Evolutionary conservation across 345 rosid species (phyloP).

Genomic region (Fremontodendron californicum): DNA sequence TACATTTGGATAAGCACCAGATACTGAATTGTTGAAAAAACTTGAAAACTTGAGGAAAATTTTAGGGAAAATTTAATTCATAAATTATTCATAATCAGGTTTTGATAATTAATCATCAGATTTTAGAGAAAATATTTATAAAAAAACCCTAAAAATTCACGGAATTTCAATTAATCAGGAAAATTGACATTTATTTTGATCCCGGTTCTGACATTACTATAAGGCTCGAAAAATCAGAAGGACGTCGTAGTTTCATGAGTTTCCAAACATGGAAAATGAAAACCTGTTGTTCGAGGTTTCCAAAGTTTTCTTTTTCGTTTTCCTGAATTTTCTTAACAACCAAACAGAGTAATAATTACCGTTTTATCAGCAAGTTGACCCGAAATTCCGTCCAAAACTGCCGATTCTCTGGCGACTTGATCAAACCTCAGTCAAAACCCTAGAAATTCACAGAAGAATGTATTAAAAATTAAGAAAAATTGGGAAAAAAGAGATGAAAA

Average conservation of each 20-base stretch:
- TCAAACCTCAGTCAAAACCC: background rate
- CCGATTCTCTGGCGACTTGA: background rate
- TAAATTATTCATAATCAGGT: background rate
- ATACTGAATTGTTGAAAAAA: background rate
- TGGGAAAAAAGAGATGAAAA: background rate
- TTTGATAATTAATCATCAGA: background rate
- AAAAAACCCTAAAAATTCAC: background rate
- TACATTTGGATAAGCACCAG: background rate
- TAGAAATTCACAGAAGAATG: background rate
- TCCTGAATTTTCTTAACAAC: conserved; percentile 1
- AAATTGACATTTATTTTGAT: background rate
- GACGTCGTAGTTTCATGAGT: background rate
- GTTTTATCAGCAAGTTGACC: background rate
- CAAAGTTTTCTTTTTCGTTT: background rate
- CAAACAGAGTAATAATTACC: conserved; percentile 5
- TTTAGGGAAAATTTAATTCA: background rate
- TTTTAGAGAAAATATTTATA: background rate
- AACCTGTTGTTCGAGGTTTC: background rate
- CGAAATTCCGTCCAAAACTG: background rate
- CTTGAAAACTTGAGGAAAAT: background rate
- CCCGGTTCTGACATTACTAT: background rate
- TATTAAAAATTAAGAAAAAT: no score
- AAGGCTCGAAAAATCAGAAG: background rate
- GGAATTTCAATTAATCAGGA: background rate
- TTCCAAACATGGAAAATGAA: background rate